Base-by-base conservation (phyloP, 371 early-diverging fungal genomes). In the Mucor irregularis region DNA sequence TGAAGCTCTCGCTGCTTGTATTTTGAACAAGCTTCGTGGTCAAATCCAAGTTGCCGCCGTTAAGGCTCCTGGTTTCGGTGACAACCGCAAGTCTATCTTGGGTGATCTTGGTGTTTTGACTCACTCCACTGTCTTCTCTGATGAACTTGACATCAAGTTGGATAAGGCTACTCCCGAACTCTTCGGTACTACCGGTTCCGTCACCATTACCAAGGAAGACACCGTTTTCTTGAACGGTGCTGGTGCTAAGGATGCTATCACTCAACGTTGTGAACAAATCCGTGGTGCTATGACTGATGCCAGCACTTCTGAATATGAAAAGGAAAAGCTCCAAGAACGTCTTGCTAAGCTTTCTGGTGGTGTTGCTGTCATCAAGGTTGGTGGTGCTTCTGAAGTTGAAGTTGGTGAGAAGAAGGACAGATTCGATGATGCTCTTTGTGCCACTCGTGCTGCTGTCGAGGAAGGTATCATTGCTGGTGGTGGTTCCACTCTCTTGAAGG, bases 11-110 rank as follows among this genome's bases (percentile, higher is more conserved):
- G 98, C 98, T 51, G 97, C 98, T 26, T 94, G 95, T 80, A 94
- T 98, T 60, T 85, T 98, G 57, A 98, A 98, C 90, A 98, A 97
- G 86, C 90, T 98, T 69, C 91, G 98, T 57, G 98, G 98, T 33
- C 97, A 97, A 79, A 79, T 98, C 63, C 92, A 91, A 75, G 96
- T 97, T 31, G 89, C 88, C 63, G 93, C 93, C 33, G 97, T 98
- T 77, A 98, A 98, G 88, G 97, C 98, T 7, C 98, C 98, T 50
- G 98, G 98, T 33, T 98, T 97, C 58, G 98, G 98, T 74, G 98
- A 98, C 78, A 97, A 98, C 90, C 92, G 98, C 75, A 97, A 97
- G 87, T 91, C 93, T 37, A 96, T 95, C 61, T 82, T 98, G 44
- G 95, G 95, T 50, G 98, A 98, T 76, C 87, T 98, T 63, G 98